These are phyloP conservation scores for Isabelozyma heimii DNA, from an alignment of 805 yeast species.

Conservation along the genomic window DNA sequence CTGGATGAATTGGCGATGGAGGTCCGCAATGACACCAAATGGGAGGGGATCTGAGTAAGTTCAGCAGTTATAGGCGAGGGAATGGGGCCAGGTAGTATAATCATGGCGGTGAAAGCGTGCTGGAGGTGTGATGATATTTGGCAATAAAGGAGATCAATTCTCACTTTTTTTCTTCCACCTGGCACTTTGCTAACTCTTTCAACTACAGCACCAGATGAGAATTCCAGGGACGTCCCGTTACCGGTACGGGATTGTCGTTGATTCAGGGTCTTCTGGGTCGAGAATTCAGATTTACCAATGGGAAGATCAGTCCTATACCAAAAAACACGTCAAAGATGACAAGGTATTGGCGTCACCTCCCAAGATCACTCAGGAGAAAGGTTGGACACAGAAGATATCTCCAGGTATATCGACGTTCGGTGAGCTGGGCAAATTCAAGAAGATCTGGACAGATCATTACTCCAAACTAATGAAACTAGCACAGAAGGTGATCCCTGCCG, in stretches of 20 bases:
- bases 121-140: too few species aligned
- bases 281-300: conserved; percentile 81
- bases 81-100: conserved; percentile 34
- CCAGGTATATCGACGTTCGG: conserved; percentile 82
- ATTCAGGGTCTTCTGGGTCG: conserved; percentile 96
- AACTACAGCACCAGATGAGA: not conserved
- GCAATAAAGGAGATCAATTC: too few species aligned
- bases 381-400: conserved; percentile 68
- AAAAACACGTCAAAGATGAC: conserved; percentile 21
- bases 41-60: conserved; percentile 4
- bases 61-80: conserved; percentile 18
- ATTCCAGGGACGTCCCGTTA: conserved; percentile 6
- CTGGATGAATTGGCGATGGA: conserved; percentile 9
- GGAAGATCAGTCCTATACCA: conserved; percentile 45
- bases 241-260: conserved; percentile 83
- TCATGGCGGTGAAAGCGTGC: conserved; percentile 13
- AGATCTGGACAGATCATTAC: conserved; percentile 73
- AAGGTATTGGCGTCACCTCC: conserved; percentile 59
- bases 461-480: conserved; percentile 67
- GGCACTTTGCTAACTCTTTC: not conserved
- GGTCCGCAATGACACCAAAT: conserved; percentile 14
- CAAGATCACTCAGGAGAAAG: conserved; percentile 54
- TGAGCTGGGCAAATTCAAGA: conserved; percentile 41
- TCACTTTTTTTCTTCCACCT: not conserved
- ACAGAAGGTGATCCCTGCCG: conserved; percentile 61